Conservation (phyloP, 2,329 filamentous ascomycete genomes). For the Botrytis paeoniae region DNA sequence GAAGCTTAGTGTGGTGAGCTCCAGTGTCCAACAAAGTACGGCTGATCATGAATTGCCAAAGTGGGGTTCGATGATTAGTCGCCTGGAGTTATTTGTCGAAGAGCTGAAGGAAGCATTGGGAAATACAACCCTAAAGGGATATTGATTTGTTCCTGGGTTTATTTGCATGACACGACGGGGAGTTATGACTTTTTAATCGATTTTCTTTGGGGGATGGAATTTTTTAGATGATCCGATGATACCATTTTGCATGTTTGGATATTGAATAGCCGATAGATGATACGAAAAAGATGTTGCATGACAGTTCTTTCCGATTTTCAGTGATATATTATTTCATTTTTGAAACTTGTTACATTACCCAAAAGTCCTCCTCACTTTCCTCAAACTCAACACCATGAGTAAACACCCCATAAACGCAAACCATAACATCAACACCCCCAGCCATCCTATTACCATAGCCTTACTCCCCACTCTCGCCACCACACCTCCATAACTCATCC, state of each 20-base stretch:
- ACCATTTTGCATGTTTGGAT: neutral
- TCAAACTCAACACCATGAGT: neutral
- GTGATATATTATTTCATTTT: neutral
- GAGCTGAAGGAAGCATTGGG: neutral
- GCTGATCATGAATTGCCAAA: slow-evolving; percentile 12
- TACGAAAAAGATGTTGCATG: neutral
- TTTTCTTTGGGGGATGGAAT: neutral
- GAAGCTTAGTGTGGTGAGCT: slow-evolving; percentile 30
- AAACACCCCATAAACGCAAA: neutral
- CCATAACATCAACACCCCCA: neutral
- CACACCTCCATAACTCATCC: neutral
- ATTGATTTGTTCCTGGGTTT: neutral
- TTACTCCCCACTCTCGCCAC: neutral
- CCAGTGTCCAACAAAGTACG: slow-evolving; percentile 6
- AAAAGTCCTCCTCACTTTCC: neutral
- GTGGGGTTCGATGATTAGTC: slow-evolving; percentile 9
- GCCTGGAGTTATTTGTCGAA: neutral
- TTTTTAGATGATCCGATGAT: neutral
- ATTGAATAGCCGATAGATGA: neutral
- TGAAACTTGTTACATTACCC: neutral
- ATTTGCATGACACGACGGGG: neutral
- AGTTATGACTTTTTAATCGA: neutral
- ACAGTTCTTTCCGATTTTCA: neutral
- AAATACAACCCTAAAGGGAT: neutral
- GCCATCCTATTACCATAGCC: neutral